A percentile compares a stretch with the other conserved stretches of the same genome.
These are phyloP conservation scores for Trichomonascaceae sp. DNA, from an alignment of 1,139 yeast genomes.

Conservation along the genomic window DNA sequence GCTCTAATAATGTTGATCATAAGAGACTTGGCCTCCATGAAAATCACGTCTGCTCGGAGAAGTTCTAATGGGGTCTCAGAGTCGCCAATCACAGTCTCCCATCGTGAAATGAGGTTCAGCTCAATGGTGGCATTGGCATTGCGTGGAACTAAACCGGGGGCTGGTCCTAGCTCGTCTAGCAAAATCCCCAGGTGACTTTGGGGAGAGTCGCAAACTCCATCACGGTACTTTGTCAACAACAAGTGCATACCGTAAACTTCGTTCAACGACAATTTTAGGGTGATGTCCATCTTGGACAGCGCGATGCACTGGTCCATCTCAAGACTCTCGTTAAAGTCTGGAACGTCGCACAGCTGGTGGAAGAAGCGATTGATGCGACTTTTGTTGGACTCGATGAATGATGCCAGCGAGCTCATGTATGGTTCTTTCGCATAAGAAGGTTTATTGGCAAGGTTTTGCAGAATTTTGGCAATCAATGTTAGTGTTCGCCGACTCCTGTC, in stretches of 20 bases:
- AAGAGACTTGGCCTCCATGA: slow-evolving; percentile 28
- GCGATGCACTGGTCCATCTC: slow-evolving; percentile 33
- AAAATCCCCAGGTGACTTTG: slow-evolving; percentile 19
- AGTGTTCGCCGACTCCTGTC: slow-evolving; percentile 53
- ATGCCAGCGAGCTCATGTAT: slow-evolving; percentile 22
- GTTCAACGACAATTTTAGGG: slow-evolving; percentile 25
- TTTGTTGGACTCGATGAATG: slow-evolving; percentile 24
- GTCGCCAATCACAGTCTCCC: slow-evolving; percentile 28
- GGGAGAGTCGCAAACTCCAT: slow-evolving; percentile 11
- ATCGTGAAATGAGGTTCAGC: slow-evolving; percentile 25
- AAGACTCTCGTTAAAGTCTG: slow-evolving; percentile 30
- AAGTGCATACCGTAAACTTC: slow-evolving; percentile 29
- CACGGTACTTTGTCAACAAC: slow-evolving; percentile 23
- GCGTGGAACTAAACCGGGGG: slow-evolving; percentile 24
- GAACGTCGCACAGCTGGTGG: slow-evolving; percentile 29
- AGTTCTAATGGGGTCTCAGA: slow-evolving; percentile 22
- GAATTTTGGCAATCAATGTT: slow-evolving; percentile 69
- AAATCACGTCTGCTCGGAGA: slow-evolving; percentile 25
- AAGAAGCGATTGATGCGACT: slow-evolving; percentile 24
- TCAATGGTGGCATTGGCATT: slow-evolving; percentile 23
- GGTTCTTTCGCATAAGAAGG: slow-evolving; percentile 30
- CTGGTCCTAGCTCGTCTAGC: slow-evolving; percentile 23
- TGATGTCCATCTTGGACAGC: slow-evolving; percentile 25
- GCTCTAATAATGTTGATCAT: slow-evolving; percentile 28
- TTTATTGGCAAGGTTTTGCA: slow-evolving; percentile 76